A percentile compares a stretch with the other conserved stretches of the same genome.
phyloP scores from a whole-genome alignment of 2,329 filamentous ascomycete genomes.

The Colletotrichum caudatum region DNA sequence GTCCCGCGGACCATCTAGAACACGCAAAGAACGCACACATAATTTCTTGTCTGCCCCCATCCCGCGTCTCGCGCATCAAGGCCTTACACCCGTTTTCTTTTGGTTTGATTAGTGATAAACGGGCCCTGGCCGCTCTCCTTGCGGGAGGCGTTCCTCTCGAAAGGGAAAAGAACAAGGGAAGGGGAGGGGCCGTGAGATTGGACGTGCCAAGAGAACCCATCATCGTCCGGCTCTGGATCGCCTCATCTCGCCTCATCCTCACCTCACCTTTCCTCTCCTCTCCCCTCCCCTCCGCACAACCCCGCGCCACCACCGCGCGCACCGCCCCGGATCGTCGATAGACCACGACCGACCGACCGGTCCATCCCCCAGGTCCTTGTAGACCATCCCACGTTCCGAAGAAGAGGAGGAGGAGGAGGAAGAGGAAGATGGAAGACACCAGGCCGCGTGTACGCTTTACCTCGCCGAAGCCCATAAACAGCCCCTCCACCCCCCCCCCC shows the following conservation, averaged over 20 bases:
- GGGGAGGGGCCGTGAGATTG: background rate
- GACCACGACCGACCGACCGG: background rate
- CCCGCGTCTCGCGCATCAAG: background rate
- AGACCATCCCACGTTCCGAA: background rate
- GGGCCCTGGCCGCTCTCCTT: background rate
- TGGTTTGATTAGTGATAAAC: background rate
- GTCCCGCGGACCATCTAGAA: background rate
- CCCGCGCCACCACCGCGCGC: background rate
- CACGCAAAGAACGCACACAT: background rate
- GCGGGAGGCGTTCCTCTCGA: background rate
- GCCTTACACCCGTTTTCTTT: background rate
- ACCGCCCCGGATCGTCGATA: background rate
- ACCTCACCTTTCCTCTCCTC: background rate
- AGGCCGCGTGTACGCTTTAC: too few species aligned
- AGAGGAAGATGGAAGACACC: too few species aligned
- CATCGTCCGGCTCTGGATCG: constrained; percentile 1
- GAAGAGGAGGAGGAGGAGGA: too few species aligned
- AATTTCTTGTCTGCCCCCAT: background rate
- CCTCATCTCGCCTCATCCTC: background rate
- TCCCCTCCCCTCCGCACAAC: too few species aligned
- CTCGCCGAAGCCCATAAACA: too few species aligned
- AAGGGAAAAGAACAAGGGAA: background rate
- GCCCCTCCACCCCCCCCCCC: too few species aligned
- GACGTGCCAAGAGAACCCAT: background rate
- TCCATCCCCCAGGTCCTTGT: background rate